phyloP scores from a whole-genome alignment of 768 basidiomycete species.

The Chalciporus piperatus region DNA sequence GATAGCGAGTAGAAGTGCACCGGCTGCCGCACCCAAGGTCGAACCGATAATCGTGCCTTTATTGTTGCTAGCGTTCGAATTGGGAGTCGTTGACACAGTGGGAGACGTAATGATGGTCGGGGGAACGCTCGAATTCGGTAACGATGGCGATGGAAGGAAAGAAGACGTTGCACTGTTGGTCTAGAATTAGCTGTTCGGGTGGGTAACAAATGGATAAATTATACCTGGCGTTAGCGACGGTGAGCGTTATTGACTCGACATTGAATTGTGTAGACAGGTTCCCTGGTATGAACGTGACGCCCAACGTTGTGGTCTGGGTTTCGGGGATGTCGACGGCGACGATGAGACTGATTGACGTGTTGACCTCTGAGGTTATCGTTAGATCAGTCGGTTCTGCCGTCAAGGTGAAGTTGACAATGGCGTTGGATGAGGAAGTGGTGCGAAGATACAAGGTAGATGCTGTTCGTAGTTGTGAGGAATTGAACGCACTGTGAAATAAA shows the following conservation, averaged over 20 bases:
- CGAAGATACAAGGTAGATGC: slow-evolving; percentile 45
- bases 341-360: slow-evolving; percentile 41
- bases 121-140: slow-evolving; percentile 25
- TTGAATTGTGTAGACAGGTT: slow-evolving; percentile 33
- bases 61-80: neutral
- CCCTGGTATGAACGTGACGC: slow-evolving; percentile 38
- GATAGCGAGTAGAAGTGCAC: slow-evolving; percentile 11
- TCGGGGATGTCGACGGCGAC: slow-evolving; percentile 40
- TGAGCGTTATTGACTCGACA: slow-evolving; percentile 37
- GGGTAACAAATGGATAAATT: neutral
- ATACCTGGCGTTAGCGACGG: slow-evolving; percentile 38
- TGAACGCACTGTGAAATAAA: neutral
- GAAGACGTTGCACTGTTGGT: slow-evolving; percentile 25
- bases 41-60: slow-evolving; percentile 14
- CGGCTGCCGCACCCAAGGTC: slow-evolving; percentile 16
- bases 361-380: slow-evolving; percentile 34
- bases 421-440: slow-evolving; percentile 46
- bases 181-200: neutral
- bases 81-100: slow-evolving; percentile 7
- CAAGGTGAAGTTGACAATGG: slow-evolving; percentile 50
- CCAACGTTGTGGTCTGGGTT: slow-evolving; percentile 39
- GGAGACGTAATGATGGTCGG: slow-evolving; percentile 7
- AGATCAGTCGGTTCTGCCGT: slow-evolving; percentile 38
- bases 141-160: slow-evolving; percentile 22
- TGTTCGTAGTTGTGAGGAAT: slow-evolving; percentile 17